Conservation (phyloP, 202 grass and related monocot species). For the Setaria viridis region DNA sequence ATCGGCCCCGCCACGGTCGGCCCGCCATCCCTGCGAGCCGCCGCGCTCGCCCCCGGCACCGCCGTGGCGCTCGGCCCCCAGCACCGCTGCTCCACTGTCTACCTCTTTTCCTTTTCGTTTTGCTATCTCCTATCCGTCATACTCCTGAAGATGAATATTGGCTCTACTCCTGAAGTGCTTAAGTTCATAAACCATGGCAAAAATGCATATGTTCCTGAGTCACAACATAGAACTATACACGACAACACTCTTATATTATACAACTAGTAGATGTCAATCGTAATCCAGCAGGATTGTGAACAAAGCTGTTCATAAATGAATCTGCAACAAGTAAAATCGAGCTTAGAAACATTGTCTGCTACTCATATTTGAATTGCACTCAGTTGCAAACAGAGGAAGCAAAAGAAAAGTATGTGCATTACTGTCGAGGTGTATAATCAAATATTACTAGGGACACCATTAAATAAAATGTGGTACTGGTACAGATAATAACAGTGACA, state of each 20-base stretch:
- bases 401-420: not conserved
- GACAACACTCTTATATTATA: not conserved
- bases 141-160: too few relatives aligned
- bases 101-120: too few relatives aligned
- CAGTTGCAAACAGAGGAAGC: not conserved
- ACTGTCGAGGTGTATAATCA: not conserved
- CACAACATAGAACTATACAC: conserved; percentile 12
- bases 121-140: too few relatives aligned
- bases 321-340: conserved; percentile 50
- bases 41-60: too few relatives aligned
- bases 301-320: conserved; percentile 66
- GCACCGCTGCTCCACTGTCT: too few relatives aligned
- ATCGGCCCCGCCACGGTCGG: too few relatives aligned
- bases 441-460: not conserved
- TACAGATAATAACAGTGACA: not conserved
- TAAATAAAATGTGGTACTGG: not conserved
- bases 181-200: conserved; percentile 2
- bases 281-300: conserved; percentile 10
- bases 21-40: too few relatives aligned
- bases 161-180: not conserved
- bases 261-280: not conserved
- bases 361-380: not conserved
- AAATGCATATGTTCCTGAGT: conserved; percentile 8
- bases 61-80: too few relatives aligned
- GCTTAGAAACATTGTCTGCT: not conserved